Evolutionary conservation across 805 yeast species (phyloP).

Genomic region (Candida ovalis): DNA sequence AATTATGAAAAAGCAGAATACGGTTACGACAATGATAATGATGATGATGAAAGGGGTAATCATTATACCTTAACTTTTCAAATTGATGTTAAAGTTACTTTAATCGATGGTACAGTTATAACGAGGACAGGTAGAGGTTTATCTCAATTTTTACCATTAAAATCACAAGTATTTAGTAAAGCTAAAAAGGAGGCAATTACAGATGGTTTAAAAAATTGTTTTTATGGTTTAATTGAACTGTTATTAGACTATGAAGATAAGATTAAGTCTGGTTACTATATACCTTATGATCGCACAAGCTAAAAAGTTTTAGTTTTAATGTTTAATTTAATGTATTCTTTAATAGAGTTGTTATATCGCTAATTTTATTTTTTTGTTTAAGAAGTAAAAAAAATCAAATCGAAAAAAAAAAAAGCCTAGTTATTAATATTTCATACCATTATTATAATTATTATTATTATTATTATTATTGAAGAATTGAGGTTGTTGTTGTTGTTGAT

Average conservation of each 20-base stretch:
- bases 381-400: too few relatives aligned
- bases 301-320: too few relatives aligned
- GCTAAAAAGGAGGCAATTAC: slow-evolving; percentile 47
- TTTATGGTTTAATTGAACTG: slow-evolving; percentile 33
- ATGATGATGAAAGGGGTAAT: slow-evolving; percentile 17
- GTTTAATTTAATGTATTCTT: too few relatives aligned
- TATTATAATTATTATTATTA: background rate
- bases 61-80: slow-evolving; percentile 16
- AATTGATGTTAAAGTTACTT: slow-evolving; percentile 32
- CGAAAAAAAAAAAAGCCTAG: too few relatives aligned
- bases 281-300: slow-evolving; percentile 13
- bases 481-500: background rate
- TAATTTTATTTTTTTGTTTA: too few relatives aligned
- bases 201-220: slow-evolving; percentile 41
- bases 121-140: slow-evolving; percentile 39
- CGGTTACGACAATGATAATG: slow-evolving; percentile 17
- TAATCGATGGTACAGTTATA: slow-evolving; percentile 42
- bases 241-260: slow-evolving; percentile 28
- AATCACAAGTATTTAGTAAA: slow-evolving; percentile 33
- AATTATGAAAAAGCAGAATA: slow-evolving; percentile 8
- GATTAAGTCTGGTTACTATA: slow-evolving; percentile 21
- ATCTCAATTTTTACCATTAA: slow-evolving; percentile 32
- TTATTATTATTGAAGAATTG: background rate
- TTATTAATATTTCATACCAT: background rate
- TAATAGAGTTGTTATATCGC: too few relatives aligned